Percentiles rank a stretch among this genome's conserved stretches.
phyloP scores from a whole-genome alignment of 2,329 filamentous ascomycete genomes.

The Chrysoporthe cubensis region DNA sequence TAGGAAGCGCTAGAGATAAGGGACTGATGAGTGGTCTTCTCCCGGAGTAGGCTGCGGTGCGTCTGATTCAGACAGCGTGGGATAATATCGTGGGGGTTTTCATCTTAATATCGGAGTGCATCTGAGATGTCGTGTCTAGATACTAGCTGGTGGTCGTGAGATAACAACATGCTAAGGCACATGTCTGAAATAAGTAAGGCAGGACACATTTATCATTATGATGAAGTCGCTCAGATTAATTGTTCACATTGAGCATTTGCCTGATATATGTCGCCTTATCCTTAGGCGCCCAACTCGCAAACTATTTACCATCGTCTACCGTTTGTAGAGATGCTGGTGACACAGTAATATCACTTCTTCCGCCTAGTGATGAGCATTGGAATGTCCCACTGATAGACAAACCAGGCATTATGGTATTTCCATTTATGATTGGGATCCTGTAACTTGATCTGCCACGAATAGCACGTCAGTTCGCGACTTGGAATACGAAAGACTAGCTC shows the following conservation, averaged over 20 bases:
- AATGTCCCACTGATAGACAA: slow-evolving; percentile 17
- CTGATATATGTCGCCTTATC: too few relatives aligned
- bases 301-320: too few relatives aligned
- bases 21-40: neutral
- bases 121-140: neutral
- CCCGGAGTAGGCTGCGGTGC: neutral
- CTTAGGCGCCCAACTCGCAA: too few relatives aligned
- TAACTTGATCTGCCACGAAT: neutral
- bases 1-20: neutral
- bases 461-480: neutral
- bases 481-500: neutral
- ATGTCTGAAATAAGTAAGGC: too few relatives aligned
- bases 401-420: slow-evolving; percentile 17
- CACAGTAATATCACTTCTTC: neutral
- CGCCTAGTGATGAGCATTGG: slow-evolving; percentile 15
- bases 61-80: neutral
- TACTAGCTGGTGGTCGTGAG: too few relatives aligned
- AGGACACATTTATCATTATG: too few relatives aligned
- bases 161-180: too few relatives aligned
- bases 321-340: too few relatives aligned
- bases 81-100: neutral
- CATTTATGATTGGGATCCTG: slow-evolving; percentile 7
- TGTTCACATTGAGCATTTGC: too few relatives aligned
- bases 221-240: too few relatives aligned
- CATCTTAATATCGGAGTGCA: neutral